Evolutionary conservation across 2,329 filamentous ascomycete species (phyloP).

Genomic region (Beauveria asiatica): DNA sequence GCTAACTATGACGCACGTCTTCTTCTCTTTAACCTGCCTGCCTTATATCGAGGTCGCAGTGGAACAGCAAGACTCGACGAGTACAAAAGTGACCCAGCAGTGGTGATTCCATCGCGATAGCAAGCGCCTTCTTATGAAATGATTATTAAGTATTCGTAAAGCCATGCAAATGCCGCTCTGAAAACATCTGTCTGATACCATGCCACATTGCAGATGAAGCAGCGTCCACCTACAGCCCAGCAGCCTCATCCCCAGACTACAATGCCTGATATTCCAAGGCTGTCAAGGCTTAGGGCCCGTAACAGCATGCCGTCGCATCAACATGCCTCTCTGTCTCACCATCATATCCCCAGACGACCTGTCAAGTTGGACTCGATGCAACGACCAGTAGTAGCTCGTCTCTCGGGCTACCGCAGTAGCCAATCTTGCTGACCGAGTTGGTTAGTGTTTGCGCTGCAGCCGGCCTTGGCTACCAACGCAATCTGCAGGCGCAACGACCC

Average conservation of each 20-base stretch:
- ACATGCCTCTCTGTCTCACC: background rate
- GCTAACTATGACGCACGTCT: constrained; percentile 3
- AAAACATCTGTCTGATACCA: too few relatives aligned
- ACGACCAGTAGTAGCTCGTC: background rate
- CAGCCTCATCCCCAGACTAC: background rate
- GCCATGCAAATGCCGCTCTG: too few relatives aligned
- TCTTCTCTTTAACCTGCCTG: background rate
- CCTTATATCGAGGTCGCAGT: background rate
- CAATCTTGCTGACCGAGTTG: background rate
- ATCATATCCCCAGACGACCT: background rate
- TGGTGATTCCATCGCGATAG: background rate
- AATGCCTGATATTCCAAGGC: constrained; percentile 1
- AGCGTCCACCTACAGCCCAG: background rate
- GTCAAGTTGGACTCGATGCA: background rate
- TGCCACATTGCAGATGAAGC: too few relatives aligned
- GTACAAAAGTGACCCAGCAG: background rate
- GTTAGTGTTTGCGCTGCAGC: background rate
- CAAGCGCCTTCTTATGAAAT: too few relatives aligned
- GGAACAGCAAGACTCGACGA: background rate
- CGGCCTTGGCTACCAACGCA: background rate
- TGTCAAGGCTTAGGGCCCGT: background rate
- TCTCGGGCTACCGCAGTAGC: background rate
- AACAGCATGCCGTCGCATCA: background rate
- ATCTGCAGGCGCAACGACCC: background rate
- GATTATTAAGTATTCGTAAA: too few relatives aligned